Evolutionary conservation across 1,284 basidiomycete species (phyloP).

Genomic region (Sporisorium iseilematis-ciliati): DNA sequence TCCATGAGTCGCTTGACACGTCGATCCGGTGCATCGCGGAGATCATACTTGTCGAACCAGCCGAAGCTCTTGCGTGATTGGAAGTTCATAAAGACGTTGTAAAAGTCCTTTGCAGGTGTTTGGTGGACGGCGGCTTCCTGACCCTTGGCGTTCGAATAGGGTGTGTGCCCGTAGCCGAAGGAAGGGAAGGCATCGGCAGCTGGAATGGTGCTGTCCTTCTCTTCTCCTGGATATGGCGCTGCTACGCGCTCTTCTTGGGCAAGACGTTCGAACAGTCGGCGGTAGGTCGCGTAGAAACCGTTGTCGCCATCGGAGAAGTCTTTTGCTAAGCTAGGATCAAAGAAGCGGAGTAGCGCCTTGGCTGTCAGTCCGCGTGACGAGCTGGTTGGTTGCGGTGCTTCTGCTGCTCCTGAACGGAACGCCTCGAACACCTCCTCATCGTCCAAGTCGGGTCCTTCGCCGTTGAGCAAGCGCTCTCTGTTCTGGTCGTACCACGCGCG

Average conservation of each 20-base stretch:
- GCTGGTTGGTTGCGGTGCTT: slow-evolving; percentile 73
- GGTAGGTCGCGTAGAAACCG: slow-evolving; percentile 90
- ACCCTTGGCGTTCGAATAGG: slow-evolving; percentile 74
- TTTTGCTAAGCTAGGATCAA: slow-evolving; percentile 80
- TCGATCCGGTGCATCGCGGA: slow-evolving; percentile 86
- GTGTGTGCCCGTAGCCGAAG: slow-evolving; percentile 85
- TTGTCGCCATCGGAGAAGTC: slow-evolving; percentile 73
- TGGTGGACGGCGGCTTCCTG: slow-evolving; percentile 47
- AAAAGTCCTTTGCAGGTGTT: slow-evolving; percentile 75
- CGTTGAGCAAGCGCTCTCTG: slow-evolving; percentile 76
- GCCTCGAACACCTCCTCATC: slow-evolving; percentile 77
- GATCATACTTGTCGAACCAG: slow-evolving; percentile 89
- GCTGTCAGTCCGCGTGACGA: slow-evolving; percentile 84
- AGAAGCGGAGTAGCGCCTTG: slow-evolving; percentile 86
- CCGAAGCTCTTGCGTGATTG: slow-evolving; percentile 87
- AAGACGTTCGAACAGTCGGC: slow-evolving; percentile 86
- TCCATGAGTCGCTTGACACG: slow-evolving; percentile 87
- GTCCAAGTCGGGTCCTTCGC: slow-evolving; percentile 55
- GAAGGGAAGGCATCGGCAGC: slow-evolving; percentile 74
- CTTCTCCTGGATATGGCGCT: slow-evolving; percentile 71
- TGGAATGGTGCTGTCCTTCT: slow-evolving; percentile 61
- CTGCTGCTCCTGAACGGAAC: slow-evolving; percentile 77
- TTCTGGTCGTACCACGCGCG: slow-evolving; percentile 99
- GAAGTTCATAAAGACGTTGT: slow-evolving; percentile 88
- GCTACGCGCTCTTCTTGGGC: slow-evolving; percentile 80